Evolutionary conservation across 2,329 filamentous ascomycete species (phyloP), one percentile per base, ranked within the genome.

Genomic region (Stemphylium lycopersici): DNA sequence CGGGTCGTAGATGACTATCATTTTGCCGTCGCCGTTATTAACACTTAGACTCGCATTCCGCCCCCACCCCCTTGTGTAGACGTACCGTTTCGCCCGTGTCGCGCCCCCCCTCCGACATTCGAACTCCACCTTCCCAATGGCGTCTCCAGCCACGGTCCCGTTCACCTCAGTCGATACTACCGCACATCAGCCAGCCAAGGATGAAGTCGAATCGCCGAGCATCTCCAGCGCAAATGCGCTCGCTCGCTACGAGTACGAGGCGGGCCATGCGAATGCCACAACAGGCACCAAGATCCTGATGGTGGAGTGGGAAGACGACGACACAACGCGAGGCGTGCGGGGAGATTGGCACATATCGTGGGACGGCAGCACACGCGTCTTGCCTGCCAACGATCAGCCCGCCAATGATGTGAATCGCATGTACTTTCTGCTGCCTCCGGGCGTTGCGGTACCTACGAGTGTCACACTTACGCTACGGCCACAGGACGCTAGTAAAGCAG

Each of bases 221-320:
- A 74, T 80, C 52, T 80, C 78, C 47, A 78, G 71, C 69, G 81
- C 68, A 41, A 84, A 83, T 52, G 88, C 88, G n/a, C 80, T 91
- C 40, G 89, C 91, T 40, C 87, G 92, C 55, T 96, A 96, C 76
- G 92, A 96, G 73, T 96, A 96, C 71, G 89, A 93, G 76, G 81
- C 85, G 0, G 88, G 87, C 32, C 85, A 84, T 72, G 89, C 86
- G 44, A 90, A 91, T 67, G 56, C 56, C 47, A 63, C 62, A 37
- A 89, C 93, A 61, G 91, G 91, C 36, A 96, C 91, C 59, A 96
- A 96, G 79, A 88, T 96, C 59, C 79, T 96, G 65, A 95, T 96
- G 91, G 88, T 96, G 34, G 91, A 96, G 74, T 96, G 92, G 92
- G 87, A 90, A 71, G 85, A 88, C 47, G 83, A 84, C 61, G 78